Evolutionary conservation across 768 basidiomycete genomes (phyloP), one percentile per base, ranked within the genome.

Genomic region (Amanita pallidorosea): DNA sequence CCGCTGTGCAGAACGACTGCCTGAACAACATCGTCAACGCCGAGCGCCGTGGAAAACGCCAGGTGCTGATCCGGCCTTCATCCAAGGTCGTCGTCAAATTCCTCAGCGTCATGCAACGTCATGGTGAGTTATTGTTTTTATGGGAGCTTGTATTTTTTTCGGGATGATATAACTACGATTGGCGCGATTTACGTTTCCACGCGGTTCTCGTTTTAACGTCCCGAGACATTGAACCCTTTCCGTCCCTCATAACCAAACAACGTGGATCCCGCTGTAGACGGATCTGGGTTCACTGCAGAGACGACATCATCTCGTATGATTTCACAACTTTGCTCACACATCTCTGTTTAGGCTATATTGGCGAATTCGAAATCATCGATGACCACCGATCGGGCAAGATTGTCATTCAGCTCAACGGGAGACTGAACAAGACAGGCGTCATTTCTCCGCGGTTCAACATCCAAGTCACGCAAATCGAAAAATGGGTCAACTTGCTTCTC

Each of bases 391-490:
- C 91, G 6, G 92, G 92, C 62, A 99, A 98, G 74, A 91, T 99
- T 58, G 94, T 99, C 62, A 80, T 98, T 61, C 94, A 99, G 72
- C 83, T 99, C 52, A 99, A 96, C 64, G 96, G 96, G 42, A 88
- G 92, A 54, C 80, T 99, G 61, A 99, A 99, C 80, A 99, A 99
- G 76, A 87, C 85, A n/a, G 96, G 95, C 60, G 95, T 99, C 65
- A 97, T 97, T 71, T 97, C 94, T n/a, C 94, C 95, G 40, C 88
- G 96, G 49, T 98, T 90, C 81, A 97, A 98, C 72, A 81, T 98
- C 60, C 88, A 93, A 66, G 85, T 88, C 55, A 83, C 69, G 61
- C 85, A 94, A 65, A 96, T 97, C 62, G 90, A 95, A 71, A 74
- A 77, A 56, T 97, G 95, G 95, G 91, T 98, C 76, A 93, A 93